A percentile compares a stretch with the other conserved stretches of the same genome.
Conservation (phyloP, 148 eudicot species). For the Suaeda aralocaspica region DNA sequence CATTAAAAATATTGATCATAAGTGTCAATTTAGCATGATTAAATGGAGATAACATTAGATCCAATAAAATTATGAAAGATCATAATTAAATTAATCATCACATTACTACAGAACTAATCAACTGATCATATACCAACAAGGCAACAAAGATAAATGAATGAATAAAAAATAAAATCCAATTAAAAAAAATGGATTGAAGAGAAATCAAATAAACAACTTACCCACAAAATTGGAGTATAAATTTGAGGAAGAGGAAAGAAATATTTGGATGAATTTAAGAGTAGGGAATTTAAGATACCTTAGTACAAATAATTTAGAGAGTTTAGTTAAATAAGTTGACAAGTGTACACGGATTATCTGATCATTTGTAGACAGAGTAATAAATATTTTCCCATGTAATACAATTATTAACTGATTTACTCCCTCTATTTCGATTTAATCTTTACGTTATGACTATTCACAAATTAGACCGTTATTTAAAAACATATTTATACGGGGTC, state of each 20-base stretch:
- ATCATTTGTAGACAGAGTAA: no score
- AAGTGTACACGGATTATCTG: neutral
- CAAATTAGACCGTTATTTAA: no score
- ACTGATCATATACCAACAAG: conserved; percentile 6
- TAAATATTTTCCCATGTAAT: no score
- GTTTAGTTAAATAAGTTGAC: neutral
- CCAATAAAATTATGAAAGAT: neutral
- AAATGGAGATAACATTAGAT: conserved; percentile 5
- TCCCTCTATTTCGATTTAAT: no score
- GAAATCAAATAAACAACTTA: neutral
- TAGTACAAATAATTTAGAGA: neutral
- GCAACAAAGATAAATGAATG: neutral
- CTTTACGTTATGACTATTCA: no score
- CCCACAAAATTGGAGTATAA: neutral
- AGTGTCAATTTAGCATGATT: neutral
- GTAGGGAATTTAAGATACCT: no score
- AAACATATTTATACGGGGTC: no score
- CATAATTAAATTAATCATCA: no score
- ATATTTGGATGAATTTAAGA: neutral
- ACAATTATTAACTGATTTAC: no score
- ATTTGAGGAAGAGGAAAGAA: neutral
- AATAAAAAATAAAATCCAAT: neutral
- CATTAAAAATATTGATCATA: neutral
- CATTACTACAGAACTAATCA: conserved; percentile 7
- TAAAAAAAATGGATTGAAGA: neutral